phyloP scores from a whole-genome alignment of 352 stramenopile species.

The Thraustochytrium sp. region DNA sequence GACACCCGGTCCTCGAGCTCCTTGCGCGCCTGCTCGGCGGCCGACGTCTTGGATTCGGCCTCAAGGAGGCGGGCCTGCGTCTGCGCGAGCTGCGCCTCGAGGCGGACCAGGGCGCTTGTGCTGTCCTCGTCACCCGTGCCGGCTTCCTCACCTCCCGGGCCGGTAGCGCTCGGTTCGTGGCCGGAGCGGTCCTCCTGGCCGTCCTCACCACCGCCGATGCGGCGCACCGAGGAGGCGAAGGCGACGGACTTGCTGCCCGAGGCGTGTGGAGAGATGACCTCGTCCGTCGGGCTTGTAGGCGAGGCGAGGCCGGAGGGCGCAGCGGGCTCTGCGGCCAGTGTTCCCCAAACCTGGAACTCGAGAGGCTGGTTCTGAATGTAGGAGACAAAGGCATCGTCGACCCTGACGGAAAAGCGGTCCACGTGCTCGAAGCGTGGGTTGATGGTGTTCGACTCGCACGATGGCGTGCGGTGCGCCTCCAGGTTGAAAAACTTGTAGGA shows the following conservation, averaged over 20 bases:
- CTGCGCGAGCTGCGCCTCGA: background rate
- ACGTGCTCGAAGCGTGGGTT: conserved; percentile 47
- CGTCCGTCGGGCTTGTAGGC: too few species aligned
- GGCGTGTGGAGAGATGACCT: background rate
- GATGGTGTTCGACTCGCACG: conserved; percentile 34
- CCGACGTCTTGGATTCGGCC: background rate
- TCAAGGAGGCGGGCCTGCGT: background rate
- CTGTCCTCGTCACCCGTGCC: too few species aligned
- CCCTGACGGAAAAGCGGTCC: conserved; percentile 7
- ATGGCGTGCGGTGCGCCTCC: conserved; percentile 15
- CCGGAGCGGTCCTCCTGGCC: too few species aligned
- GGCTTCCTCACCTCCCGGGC: too few species aligned
- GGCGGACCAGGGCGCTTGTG: too few species aligned
- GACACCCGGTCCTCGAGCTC: background rate
- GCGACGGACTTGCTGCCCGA: background rate
- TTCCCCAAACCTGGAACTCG: conserved; percentile 48
- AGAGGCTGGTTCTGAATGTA: conserved; percentile 41
- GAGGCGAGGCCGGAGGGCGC: too few species aligned
- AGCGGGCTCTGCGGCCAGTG: background rate
- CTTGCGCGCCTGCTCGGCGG: background rate
- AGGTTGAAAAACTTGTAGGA: conserved; percentile 47
- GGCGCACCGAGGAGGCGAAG: too few species aligned
- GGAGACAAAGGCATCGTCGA: conserved; percentile 40
- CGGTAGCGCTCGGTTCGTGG: too few species aligned
- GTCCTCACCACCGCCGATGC: too few species aligned